phyloP scores from a whole-genome alignment of 177 flowering plant genomes.

The Telopea speciosissima region DNA sequence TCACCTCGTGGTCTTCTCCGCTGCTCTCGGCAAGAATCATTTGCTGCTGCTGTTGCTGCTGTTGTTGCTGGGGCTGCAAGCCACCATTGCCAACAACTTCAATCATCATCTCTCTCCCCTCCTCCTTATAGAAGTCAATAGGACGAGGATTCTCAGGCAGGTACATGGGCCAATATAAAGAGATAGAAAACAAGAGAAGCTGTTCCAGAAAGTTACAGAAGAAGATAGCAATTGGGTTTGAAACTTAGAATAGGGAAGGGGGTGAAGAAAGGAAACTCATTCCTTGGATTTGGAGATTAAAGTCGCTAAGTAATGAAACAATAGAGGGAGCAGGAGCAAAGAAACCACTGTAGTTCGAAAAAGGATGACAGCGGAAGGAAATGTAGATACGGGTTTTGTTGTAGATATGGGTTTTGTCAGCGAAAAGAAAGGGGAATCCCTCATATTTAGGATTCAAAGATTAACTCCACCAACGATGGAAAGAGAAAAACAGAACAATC shows the following conservation, averaged over 20 bases:
- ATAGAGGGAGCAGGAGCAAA: not conserved
- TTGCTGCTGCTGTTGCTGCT: conserved; percentile 24
- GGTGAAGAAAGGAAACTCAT: conserved; percentile 7
- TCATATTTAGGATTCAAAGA: not conserved
- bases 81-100: conserved; percentile 30
- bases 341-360: not conserved
- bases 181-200: conserved; percentile 1
- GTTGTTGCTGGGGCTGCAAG: conserved; percentile 23
- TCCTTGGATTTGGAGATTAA: conserved; percentile 5
- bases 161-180: conserved; percentile 18
- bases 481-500: not conserved
- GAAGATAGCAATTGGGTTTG: conserved; percentile 13
- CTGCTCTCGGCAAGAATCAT: conserved; percentile 28
- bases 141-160: conserved; percentile 29
- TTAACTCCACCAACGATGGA: not conserved
- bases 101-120: conserved; percentile 40
- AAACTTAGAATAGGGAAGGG: conserved; percentile 6
- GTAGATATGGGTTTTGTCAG: not conserved
- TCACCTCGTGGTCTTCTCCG: conserved; percentile 33
- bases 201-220: conserved; percentile 1
- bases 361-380: not conserved
- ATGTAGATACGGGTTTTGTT: not conserved
- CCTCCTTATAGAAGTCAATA: conserved; percentile 41
- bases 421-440: not conserved
- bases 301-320: not conserved